Conservation (phyloP, 2,329 filamentous ascomycete species). For the Paracoccidioides brasiliensis region DNA sequence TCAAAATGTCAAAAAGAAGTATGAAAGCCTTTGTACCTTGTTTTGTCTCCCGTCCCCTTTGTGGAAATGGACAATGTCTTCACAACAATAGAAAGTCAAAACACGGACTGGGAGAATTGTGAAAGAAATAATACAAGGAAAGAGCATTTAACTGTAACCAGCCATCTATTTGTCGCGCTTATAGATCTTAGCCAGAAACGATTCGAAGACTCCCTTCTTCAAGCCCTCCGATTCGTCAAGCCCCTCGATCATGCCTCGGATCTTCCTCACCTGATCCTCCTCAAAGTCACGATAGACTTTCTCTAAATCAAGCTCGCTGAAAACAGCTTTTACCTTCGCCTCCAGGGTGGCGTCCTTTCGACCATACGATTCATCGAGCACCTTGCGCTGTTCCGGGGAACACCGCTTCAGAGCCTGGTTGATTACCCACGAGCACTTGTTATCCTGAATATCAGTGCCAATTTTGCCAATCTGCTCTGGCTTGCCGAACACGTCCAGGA, state of each 20-base stretch:
- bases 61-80: neutral
- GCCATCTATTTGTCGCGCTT: slow-evolving; percentile 79
- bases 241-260: slow-evolving; percentile 59
- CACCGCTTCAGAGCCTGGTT: slow-evolving; percentile 79
- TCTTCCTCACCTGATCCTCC: slow-evolving; percentile 68
- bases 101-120: neutral
- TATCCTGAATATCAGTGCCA: slow-evolving; percentile 96
- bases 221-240: slow-evolving; percentile 79
- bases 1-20: neutral
- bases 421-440: slow-evolving; percentile 98
- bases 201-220: slow-evolving; percentile 80
- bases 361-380: slow-evolving; percentile 88
- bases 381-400: slow-evolving; percentile 70
- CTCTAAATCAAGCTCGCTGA: slow-evolving; percentile 72
- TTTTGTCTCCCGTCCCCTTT: neutral
- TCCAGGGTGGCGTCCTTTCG: slow-evolving; percentile 77
- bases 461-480: slow-evolving; percentile 94
- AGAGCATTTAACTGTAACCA: neutral
- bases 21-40: neutral
- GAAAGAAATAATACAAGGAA: neutral
- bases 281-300: slow-evolving; percentile 78
- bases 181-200: slow-evolving; percentile 93
- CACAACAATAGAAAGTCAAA: neutral
- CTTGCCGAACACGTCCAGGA: slow-evolving; percentile 93
- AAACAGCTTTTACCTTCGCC: slow-evolving; percentile 76